These are phyloP conservation scores for Penicillium concentricum DNA, from an alignment of 2,329 filamentous ascomycete species.

Conservation along the genomic window DNA sequence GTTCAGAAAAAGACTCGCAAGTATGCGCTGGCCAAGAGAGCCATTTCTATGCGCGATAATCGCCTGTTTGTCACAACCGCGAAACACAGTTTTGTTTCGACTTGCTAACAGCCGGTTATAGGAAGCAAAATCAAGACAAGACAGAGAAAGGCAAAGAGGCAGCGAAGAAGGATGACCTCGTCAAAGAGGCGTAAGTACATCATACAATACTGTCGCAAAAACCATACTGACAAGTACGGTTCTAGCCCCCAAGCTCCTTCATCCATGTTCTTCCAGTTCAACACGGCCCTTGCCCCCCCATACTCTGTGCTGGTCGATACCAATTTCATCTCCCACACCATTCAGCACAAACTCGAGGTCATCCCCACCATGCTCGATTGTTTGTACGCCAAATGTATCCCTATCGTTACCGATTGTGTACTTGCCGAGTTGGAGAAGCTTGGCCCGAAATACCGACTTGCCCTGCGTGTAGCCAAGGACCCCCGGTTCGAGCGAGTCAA, in stretches of 20 bases:
- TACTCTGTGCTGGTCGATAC: conserved; percentile 81
- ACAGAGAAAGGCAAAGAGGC: conserved; percentile 16
- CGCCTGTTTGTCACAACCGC: conserved; percentile 52
- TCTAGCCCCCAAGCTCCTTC: conserved; percentile 72
- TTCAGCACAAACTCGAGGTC: conserved; percentile 85
- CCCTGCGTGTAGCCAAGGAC: conserved; percentile 80
- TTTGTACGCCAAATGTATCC: conserved; percentile 85
- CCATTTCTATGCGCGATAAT: conserved; percentile 78
- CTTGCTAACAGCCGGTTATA: conserved; percentile 5
- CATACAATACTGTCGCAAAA: conserved; percentile 4
- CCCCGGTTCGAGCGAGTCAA: conserved; percentile 81
- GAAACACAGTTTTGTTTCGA: not conserved
- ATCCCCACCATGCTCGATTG: conserved; percentile 91
- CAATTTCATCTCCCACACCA: conserved; percentile 87
- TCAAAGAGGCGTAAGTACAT: conserved; percentile 23
- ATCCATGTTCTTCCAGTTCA: conserved; percentile 84
- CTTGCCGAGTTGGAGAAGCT: conserved; percentile 88
- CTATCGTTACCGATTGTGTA: conserved; percentile 80
- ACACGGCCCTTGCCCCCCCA: conserved; percentile 79
- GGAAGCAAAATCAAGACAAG: conserved; percentile 22
- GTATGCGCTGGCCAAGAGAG: conserved; percentile 78
- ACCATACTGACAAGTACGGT: not conserved
- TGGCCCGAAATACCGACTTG: conserved; percentile 83
- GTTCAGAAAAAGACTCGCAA: conserved; percentile 88
- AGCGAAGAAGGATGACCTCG: conserved; percentile 20